Conservation (phyloP, 2,329 filamentous ascomycete species). For the Aschersonia sp. region DNA sequence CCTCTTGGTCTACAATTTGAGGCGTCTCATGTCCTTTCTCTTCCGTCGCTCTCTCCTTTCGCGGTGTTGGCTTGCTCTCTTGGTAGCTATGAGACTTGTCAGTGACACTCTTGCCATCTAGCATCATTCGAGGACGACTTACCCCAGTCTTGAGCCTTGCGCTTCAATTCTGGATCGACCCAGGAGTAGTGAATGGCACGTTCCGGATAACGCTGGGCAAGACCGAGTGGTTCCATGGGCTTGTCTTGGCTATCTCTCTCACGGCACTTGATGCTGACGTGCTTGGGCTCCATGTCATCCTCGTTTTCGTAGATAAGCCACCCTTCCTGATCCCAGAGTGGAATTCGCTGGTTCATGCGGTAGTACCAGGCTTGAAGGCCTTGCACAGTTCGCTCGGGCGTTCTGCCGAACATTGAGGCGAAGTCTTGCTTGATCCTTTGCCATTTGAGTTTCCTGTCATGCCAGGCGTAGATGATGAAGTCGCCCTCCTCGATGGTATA, state of each 20-base stretch:
- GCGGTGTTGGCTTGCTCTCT: slow-evolving; percentile 20
- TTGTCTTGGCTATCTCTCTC: slow-evolving; percentile 21
- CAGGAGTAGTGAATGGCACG: slow-evolving; percentile 29
- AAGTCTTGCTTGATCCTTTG: slow-evolving; percentile 24
- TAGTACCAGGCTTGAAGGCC: slow-evolving; percentile 29
- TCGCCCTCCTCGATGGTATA: slow-evolving; percentile 28
- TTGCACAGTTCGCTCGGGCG: slow-evolving; percentile 22
- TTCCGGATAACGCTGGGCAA: slow-evolving; percentile 31
- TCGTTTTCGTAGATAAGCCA: slow-evolving; percentile 24
- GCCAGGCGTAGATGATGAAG: slow-evolving; percentile 28
- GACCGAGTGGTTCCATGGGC: slow-evolving; percentile 20
- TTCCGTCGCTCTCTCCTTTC: slow-evolving; percentile 21
- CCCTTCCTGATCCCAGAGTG: slow-evolving; percentile 23
- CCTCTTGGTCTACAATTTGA: slow-evolving; percentile 16
- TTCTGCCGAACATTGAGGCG: slow-evolving; percentile 21
- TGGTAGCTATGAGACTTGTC: slow-evolving; percentile 12
- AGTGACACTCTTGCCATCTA: not conserved
- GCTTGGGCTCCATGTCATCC: slow-evolving; percentile 21
- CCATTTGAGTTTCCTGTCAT: slow-evolving; percentile 28
- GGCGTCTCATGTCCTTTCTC: slow-evolving; percentile 21
- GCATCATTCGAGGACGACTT: slow-evolving; percentile 10
- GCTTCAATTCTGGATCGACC: slow-evolving; percentile 24
- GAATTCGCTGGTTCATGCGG: slow-evolving; percentile 26
- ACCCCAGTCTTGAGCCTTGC: slow-evolving; percentile 24
- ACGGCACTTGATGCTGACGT: slow-evolving; percentile 23